These are phyloP conservation scores for Tephrocybe sp. DNA, from an alignment of 768 basidiomycete species.

Conservation along the genomic window DNA sequence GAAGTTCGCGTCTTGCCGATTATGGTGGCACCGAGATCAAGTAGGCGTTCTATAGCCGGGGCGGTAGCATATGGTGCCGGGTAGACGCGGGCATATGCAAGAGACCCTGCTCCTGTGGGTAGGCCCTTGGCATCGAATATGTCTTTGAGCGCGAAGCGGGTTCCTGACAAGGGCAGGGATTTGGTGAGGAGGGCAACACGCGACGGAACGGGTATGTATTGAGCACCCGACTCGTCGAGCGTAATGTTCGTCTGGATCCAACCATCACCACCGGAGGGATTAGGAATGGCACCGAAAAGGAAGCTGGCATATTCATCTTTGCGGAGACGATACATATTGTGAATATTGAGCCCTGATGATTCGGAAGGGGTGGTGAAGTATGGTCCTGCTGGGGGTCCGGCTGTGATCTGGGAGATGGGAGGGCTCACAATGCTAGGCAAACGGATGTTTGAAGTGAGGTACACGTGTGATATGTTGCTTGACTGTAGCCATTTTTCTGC, in stretches of 20 bases:
- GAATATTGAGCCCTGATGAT: constrained; percentile 12
- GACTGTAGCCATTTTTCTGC: constrained; percentile 27
- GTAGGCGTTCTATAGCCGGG: constrained; percentile 42
- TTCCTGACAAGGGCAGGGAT: constrained; percentile 38
- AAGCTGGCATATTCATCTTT: constrained; percentile 44
- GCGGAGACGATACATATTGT: constrained; percentile 37
- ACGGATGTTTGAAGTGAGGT: constrained; percentile 21
- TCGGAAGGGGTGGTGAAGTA: constrained; percentile 20
- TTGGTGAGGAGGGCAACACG: constrained; percentile 36
- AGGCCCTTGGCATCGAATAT: constrained; percentile 34
- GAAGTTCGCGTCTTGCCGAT: constrained; percentile 57
- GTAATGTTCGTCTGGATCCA: constrained; percentile 34
- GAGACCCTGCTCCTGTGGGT: constrained; percentile 35
- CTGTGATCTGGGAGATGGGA: constrained; percentile 14
- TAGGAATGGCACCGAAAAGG: constrained; percentile 41
- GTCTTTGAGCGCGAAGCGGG: constrained; percentile 51
- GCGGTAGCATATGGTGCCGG: constrained; percentile 34
- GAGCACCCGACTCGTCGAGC: constrained; percentile 18
- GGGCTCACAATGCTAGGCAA: constrained; percentile 14
- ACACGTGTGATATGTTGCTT: constrained; percentile 21
- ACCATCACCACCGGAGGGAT: constrained; percentile 32
- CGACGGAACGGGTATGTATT: constrained; percentile 50
- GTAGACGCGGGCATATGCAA: constrained; percentile 31
- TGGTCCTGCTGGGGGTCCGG: constrained; percentile 28
- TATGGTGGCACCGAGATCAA: constrained; percentile 47